Conservation (phyloP, 371 early-diverging fungal species). For the Apophysomyces sp. region DNA sequence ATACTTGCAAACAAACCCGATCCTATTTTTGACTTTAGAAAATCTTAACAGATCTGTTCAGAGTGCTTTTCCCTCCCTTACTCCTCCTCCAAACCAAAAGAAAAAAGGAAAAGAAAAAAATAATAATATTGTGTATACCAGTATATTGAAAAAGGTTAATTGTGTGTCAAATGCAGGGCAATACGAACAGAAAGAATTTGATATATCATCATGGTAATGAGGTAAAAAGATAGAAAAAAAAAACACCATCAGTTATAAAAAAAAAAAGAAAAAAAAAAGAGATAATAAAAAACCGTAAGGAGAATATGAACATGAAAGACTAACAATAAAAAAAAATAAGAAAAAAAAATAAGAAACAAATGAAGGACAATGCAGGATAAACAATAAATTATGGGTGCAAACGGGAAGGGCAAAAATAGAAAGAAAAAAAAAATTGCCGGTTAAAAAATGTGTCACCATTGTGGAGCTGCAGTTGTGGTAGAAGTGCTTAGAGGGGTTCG, state of each 20-base stretch:
- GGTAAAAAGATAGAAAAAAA: not conserved
- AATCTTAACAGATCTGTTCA: conserved; percentile 29
- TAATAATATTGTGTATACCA: not conserved
- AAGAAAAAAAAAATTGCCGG: conserved; percentile 1
- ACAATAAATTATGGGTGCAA: not conserved
- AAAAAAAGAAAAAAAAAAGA: not conserved
- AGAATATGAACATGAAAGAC: not conserved
- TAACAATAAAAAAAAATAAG: not conserved
- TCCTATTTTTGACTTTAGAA: conserved; percentile 60
- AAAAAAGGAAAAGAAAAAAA: not conserved
- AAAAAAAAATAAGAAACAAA: not conserved
- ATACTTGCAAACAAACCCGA: conserved; percentile 76
- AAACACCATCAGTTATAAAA: not conserved
- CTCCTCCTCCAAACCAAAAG: not conserved
- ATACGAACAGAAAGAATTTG: not conserved
- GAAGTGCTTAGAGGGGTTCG: not conserved
- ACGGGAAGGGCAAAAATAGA: not conserved
- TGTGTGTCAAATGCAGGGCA: not conserved
- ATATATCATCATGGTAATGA: no score
- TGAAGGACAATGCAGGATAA: not conserved
- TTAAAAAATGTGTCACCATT: not conserved
- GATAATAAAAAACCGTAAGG: not conserved
- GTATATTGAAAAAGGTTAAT: not conserved
- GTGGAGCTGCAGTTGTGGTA: not conserved
- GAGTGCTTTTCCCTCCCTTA: not conserved